Evolutionary conservation across 345 rosid genomes (phyloP), one percentile per base, ranked within the genome.

Genomic region (Geranium rotundifolium): DNA sequence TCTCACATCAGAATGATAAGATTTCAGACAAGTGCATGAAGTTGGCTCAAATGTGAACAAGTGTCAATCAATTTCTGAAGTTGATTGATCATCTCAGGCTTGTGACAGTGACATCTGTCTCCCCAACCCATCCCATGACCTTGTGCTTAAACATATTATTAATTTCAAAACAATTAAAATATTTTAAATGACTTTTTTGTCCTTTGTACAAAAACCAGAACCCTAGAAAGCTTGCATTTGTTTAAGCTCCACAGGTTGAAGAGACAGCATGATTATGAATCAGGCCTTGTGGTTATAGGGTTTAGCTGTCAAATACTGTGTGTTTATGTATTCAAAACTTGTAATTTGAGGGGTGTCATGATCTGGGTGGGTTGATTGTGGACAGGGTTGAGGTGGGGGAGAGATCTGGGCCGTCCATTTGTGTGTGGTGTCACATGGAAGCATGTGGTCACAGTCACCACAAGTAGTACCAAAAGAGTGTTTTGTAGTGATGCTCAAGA

Each of bases 401-500:
- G 41, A 30, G 57, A 75, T 77, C 68, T 9, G 56, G 61, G 79
- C 75, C 72, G 56, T 70, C 61, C 19, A 65, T 41, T 57, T 34
- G 41, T 63, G 54, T 58, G 61, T 66, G 71, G 57, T 17, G 17
- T 80, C 91, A 89, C 89, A 79, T 86, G 96, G 64, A 57, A 18
- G 80, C 96, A 86, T 76, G 89, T 89, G 96, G 66, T 55, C 60
- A 65, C 27, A 23, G 27, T 23, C 27, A 23, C 27, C 27, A 23
- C 27, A 23, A 23, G 27, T 23, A 23, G 27, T 23, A 23, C 73
- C 77, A 80, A 78, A 81, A 73, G 78, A 76, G 80, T 77, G 69
- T 50, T 79, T 84, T 86, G 85, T 87, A 82, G 81, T 63, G 76
- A 58, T 65, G 72, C 75, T 68, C 79, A 69, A 72, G 68, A 60